Conservation (phyloP, 1,139 yeast genomes). For the Kurtzmaniella quercitrusa region DNA sequence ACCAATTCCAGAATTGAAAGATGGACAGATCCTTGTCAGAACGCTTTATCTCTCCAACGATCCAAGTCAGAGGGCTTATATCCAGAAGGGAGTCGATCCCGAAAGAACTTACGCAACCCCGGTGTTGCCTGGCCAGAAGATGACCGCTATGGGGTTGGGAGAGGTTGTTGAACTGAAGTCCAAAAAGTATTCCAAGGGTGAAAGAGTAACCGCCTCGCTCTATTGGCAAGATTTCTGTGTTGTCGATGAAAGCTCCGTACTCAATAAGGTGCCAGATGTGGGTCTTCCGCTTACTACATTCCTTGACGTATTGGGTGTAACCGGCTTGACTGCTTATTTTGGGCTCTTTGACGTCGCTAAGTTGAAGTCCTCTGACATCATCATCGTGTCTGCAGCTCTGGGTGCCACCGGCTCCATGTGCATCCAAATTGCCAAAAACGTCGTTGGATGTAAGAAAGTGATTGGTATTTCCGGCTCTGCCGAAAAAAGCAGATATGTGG, state of each 20-base stretch:
- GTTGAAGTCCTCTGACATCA: slow-evolving; percentile 21
- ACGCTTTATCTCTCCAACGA: slow-evolving; percentile 55
- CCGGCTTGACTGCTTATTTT: slow-evolving; percentile 29
- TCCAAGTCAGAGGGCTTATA: slow-evolving; percentile 66
- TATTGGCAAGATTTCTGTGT: slow-evolving; percentile 41
- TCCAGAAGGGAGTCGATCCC: slow-evolving; percentile 36
- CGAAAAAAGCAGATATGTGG: slow-evolving; percentile 26
- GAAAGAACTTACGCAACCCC: slow-evolving; percentile 46
- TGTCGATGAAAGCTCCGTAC: slow-evolving; percentile 15
- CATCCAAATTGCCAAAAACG: slow-evolving; percentile 27
- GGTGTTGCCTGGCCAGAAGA: slow-evolving; percentile 40
- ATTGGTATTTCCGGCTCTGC: slow-evolving; percentile 28
- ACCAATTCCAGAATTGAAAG: slow-evolving; percentile 20
- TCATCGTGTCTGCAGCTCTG: slow-evolving; percentile 28
- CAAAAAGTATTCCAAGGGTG: slow-evolving; percentile 38
- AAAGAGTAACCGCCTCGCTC: slow-evolving; percentile 27
- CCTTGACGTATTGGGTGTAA: slow-evolving; percentile 38
- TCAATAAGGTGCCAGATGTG: slow-evolving; percentile 20
- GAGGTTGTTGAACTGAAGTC: slow-evolving; percentile 44
- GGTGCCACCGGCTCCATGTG: slow-evolving; percentile 31
- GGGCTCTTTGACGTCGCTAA: slow-evolving; percentile 23
- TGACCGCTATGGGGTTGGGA: slow-evolving; percentile 50
- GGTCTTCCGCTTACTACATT: slow-evolving; percentile 29
- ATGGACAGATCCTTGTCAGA: slow-evolving; percentile 46
- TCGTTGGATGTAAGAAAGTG: slow-evolving; percentile 23